Percentiles rank a stretch among this genome's conserved stretches.
Evolutionary conservation across 2,329 filamentous ascomycete species (phyloP).

Genomic region (Talaromyces sp.): DNA sequence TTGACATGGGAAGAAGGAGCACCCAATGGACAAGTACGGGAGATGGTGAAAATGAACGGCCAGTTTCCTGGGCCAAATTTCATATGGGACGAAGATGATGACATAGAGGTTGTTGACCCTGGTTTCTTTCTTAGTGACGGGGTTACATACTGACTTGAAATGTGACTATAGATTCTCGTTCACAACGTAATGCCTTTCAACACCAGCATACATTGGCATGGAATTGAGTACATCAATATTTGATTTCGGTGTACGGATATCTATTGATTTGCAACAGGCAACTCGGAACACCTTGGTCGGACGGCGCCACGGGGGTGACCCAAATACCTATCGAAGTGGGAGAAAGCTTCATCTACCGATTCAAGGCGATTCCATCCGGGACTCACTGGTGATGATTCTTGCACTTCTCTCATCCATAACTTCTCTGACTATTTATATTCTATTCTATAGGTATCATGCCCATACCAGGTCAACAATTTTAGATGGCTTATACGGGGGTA

Average conservation of each 20-base stretch:
- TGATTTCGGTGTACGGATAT: not conserved
- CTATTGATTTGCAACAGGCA: conserved; percentile 29
- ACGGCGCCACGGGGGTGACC: conserved; percentile 54
- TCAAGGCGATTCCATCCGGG: conserved; percentile 51
- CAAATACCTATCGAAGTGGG: conserved; percentile 51
- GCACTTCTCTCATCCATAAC: not conserved
- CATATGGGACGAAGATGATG: conserved; percentile 22
- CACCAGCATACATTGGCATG: conserved; percentile 30
- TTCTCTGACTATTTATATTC: not conserved
- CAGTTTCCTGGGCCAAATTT: conserved; percentile 28
- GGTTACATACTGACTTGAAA: not conserved
- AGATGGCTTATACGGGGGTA: conserved; percentile 55
- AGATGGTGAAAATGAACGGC: conserved; percentile 29
- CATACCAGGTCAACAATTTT: conserved; percentile 52
- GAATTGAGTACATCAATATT: conserved; percentile 29
- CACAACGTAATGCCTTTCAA: conserved; percentile 27
- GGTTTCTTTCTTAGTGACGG: not conserved
- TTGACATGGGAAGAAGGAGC: conserved; percentile 30
- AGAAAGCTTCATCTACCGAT: conserved; percentile 47
- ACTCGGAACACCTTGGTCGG: conserved; percentile 51
- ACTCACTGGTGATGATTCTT: conserved; percentile 48
- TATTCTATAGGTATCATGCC: conserved; percentile 44
- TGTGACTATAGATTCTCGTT: conserved; percentile 20
- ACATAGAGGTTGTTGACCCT: conserved; percentile 17
- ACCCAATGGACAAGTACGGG: conserved; percentile 26